Evolutionary conservation across 306 rosid species (phyloP).

Genomic region (Vigna angularis): DNA sequence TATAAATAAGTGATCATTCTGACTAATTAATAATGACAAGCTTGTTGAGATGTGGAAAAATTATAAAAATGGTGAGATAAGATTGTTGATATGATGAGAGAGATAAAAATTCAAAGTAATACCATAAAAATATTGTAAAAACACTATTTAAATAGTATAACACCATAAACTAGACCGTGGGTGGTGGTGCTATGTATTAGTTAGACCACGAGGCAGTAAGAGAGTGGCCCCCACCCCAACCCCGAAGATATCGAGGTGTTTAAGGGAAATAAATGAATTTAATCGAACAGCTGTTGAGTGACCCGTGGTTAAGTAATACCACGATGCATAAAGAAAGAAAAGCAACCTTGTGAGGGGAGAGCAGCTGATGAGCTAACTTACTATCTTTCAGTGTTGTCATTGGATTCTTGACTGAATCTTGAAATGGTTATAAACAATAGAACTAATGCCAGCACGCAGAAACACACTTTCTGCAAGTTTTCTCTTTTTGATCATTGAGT

Average conservation of each 20-base stretch:
- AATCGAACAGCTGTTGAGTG: too few species aligned
- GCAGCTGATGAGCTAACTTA: background rate
- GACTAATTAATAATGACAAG: background rate
- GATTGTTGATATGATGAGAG: background rate
- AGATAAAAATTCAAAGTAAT: background rate
- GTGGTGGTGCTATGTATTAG: too few species aligned
- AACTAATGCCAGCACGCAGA: background rate
- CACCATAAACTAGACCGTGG: background rate
- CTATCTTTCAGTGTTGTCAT: background rate
- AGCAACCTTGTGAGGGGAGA: background rate
- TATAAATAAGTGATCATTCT: too few species aligned
- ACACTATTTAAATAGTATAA: background rate
- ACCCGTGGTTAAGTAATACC: too few species aligned
- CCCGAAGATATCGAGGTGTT: too few species aligned
- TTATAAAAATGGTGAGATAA: background rate
- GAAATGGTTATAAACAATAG: background rate
- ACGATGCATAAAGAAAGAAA: background rate
- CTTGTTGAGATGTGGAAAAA: background rate
- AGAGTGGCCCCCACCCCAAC: too few species aligned
- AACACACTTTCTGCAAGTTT: background rate
- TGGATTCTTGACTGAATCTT: slow-evolving; percentile 19
- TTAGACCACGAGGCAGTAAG: too few species aligned
- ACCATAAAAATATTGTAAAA: background rate
- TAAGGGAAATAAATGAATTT: too few species aligned
- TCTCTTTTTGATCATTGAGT: background rate